Conservation (phyloP, 371 early-diverging fungal species). For the Phascolomyces articulosus region DNA sequence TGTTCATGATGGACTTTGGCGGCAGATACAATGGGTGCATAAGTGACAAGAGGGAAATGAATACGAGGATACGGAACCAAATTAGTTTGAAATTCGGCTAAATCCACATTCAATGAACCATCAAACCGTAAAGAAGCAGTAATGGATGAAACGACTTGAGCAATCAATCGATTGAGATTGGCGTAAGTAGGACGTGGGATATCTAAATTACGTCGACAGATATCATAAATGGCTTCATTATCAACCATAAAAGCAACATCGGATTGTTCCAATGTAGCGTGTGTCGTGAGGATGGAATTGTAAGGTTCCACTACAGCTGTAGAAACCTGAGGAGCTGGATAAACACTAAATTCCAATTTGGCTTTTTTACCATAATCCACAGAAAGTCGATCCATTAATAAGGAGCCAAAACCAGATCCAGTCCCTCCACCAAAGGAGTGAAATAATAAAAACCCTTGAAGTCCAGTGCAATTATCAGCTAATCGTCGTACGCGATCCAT, state of each 20-base stretch:
- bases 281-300: slow-evolving; percentile 94
- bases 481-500: slow-evolving; percentile 97
- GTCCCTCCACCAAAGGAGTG: slow-evolving; percentile 99
- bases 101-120: slow-evolving; percentile 93
- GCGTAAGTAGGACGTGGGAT: slow-evolving; percentile 95
- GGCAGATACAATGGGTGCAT: slow-evolving; percentile 89
- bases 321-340: slow-evolving; percentile 97
- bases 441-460: slow-evolving; percentile 97
- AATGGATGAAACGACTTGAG: slow-evolving; percentile 99
- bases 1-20: slow-evolving; percentile 92
- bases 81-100: slow-evolving; percentile 97
- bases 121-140: slow-evolving; percentile 98
- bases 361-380: slow-evolving; percentile 97
- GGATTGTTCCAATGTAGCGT: slow-evolving; percentile 95
- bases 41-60: slow-evolving; percentile 94
- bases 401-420: slow-evolving; percentile 98
- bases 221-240: slow-evolving; percentile 96
- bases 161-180: slow-evolving; percentile 97
- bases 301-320: slow-evolving; percentile 98
- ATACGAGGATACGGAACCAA: slow-evolving; percentile 95
- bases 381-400: slow-evolving; percentile 94
- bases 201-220: slow-evolving; percentile 96
- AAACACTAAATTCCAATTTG: slow-evolving; percentile 98
- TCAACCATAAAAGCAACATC: slow-evolving; percentile 92
- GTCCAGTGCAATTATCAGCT: slow-evolving; percentile 97